Base-by-base conservation (phyloP, 495 filamentous ascomycete species). In the Gamarada debralockiae region DNA sequence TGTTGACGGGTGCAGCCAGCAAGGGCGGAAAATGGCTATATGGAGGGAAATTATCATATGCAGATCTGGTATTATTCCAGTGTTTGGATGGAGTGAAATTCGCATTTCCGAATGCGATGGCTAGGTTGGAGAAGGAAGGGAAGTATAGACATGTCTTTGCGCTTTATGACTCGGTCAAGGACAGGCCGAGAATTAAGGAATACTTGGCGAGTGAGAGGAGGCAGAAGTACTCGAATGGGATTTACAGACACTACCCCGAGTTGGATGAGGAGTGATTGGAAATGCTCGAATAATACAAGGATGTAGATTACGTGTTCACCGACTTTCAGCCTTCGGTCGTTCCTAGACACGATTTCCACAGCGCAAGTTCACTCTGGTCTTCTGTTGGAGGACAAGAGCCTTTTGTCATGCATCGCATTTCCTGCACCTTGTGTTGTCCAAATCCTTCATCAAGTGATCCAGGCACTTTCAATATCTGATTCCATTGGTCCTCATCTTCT, bases 51-150 rank as follows among this genome's bases (percentile, higher is more conserved):
- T 55, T 89, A 52, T 84, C 80, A 3, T 83, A 80, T 68, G 85
- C 84, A 24, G 85, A 89, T 68, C 67, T 83, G 46, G 81, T 84
- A n/a, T 61, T 87, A 0, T 89, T 79, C 62, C 84, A 87, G 67
- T 73, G 70, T 36, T 46, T 75, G 29, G 74, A 76, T 61, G 74
- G 80, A 13, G 57, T 75, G n/a, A 68, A 65, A 27, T 85, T 73
- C 68, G 77, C 80, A 53, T 87, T 87, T 53, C 84, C 82, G 22
- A 83, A 79, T 57, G 80, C 81, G 48, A 64, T 81, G 66, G 51
- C 21, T 21, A 66, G 69, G 61, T 44, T 72, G 34, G 66, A 68
- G 62, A 58, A 70, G 36, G 68, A 73, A 9, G 74, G 76, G 38
- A 72, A 79, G 55, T 79, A 73, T 52, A 61, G 67, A 13, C 52